phyloP scores from a whole-genome alignment of 768 basidiomycete species.

The Hebeloma cylindrosporum region DNA sequence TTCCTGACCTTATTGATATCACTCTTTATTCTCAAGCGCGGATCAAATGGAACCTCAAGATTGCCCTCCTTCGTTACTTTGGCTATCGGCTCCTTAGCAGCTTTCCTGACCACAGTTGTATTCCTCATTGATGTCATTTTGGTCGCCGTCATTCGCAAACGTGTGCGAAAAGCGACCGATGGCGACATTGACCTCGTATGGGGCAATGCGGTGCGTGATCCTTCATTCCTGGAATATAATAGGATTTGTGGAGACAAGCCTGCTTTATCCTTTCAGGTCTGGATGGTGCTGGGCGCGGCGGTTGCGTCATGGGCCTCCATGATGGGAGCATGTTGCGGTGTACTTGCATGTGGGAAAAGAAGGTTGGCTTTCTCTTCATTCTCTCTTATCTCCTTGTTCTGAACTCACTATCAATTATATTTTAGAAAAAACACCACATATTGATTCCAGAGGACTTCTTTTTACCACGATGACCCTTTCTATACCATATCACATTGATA shows the following conservation, averaged over 20 bases:
- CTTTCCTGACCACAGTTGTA: conserved; percentile 46
- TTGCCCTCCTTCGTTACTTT: conserved; percentile 40
- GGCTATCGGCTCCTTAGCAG: conserved; percentile 37
- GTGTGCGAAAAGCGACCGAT: conserved; percentile 41
- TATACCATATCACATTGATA: background rate
- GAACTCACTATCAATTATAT: conserved; percentile 2
- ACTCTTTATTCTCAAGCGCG: conserved; percentile 44
- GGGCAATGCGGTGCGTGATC: conserved; percentile 48
- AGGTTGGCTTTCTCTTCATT: conserved; percentile 16
- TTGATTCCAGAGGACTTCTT: conserved; percentile 12
- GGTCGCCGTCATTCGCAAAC: conserved; percentile 44
- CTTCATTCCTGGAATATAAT: conserved; percentile 5
- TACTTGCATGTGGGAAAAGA: conserved; percentile 28
- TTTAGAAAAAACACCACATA: conserved; percentile 18
- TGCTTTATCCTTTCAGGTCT: conserved; percentile 35
- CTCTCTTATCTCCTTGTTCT: conserved; percentile 5
- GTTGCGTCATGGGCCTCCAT: conserved; percentile 49
- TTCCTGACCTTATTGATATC: conserved; percentile 51
- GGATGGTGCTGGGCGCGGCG: conserved; percentile 54
- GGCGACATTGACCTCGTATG: conserved; percentile 41
- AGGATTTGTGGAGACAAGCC: conserved; percentile 1
- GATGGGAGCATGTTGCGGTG: conserved; percentile 34
- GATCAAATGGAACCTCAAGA: conserved; percentile 36
- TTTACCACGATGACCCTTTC: conserved; percentile 10
- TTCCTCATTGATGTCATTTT: conserved; percentile 56